A percentile compares a stretch with the other conserved stretches of the same genome.
Conservation (phyloP, 2,329 filamentous ascomycete genomes). For the Pseudofabraea citricarpa region DNA sequence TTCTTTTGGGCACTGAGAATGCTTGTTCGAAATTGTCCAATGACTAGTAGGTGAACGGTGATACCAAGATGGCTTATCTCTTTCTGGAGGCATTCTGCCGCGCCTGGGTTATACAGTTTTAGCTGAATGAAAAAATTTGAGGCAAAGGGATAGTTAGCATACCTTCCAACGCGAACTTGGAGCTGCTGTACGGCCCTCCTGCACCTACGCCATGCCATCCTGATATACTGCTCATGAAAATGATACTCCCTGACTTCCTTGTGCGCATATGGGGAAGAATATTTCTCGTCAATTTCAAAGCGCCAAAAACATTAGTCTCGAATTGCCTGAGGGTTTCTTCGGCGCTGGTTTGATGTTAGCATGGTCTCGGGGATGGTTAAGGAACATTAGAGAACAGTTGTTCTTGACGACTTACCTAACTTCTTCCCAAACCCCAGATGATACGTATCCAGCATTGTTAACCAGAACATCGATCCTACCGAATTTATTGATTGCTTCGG, state of each 20-base stretch:
- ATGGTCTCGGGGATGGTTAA: conserved; percentile 17
- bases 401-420: neutral
- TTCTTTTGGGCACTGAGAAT: conserved; percentile 24
- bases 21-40: conserved; percentile 43
- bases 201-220: neutral
- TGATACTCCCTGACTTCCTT: conserved; percentile 29
- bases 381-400: neutral
- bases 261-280: conserved; percentile 40
- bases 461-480: conserved; percentile 39
- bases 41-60: conserved; percentile 32
- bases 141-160: neutral
- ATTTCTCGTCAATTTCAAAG: conserved; percentile 41
- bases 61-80: conserved; percentile 2
- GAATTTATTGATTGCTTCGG: conserved; percentile 31
- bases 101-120: neutral
- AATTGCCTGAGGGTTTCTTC: neutral
- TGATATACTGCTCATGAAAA: conserved; percentile 1
- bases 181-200: neutral
- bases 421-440: conserved; percentile 30
- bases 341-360: conserved; percentile 20
- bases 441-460: too few relatives aligned
- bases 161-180: conserved; percentile 6
- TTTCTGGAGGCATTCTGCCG: conserved; percentile 1
- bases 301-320: conserved; percentile 43
- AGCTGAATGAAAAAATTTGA: neutral